Evolutionary conservation across 192 early-diverging fungal genomes (phyloP), one percentile per base, ranked within the genome.

Genomic region (Coemansia erecta): DNA sequence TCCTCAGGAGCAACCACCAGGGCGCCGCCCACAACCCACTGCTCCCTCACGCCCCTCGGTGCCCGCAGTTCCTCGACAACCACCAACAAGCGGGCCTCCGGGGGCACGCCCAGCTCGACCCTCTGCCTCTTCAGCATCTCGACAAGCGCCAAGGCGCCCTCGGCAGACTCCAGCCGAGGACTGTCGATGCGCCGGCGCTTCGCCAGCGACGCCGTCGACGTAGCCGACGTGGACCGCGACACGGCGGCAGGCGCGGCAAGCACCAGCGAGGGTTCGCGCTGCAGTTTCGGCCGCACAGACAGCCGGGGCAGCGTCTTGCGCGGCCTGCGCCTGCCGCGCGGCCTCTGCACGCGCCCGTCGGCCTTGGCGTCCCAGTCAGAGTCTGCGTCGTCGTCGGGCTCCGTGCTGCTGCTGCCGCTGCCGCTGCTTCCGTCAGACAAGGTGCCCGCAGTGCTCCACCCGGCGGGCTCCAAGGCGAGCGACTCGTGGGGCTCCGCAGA

Each of bases 381-480:
- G 55, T 77, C 74, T 13, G 56, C 48, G 17, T 71, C 74, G 44
- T 77, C 37, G 51, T 77, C 74, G 1, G 68, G 74, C 53, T 77
- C 73, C 14, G 58, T 57, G 54, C 73, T 77, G 13, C 40, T 54
- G 24, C 58, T 50, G 44, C 43, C 3, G 37, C 12, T 8, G n/a
- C 13, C 13, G 9, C 43, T 46, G 44, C 43, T 11, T 2, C 33
- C 24, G 51, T 28, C 37, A 11, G 46, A 5, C 18, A 50, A 10
- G 13, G 21, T 13, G 45, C 23, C 14, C 18, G 22, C 14, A 1
- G 19, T 26, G 49, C 56, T 45, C 40, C 23, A 17, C 10, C 17
- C 44, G 6, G 44, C n/a, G 6, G 15, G n/a, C 2, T n/a, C 44
- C 44, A 5, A 1, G 44, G 5, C 19, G 17, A 46, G 43, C 23